Base-by-base conservation (phyloP, 2,329 filamentous ascomycete species). In the Westerdykella sp. region DNA sequence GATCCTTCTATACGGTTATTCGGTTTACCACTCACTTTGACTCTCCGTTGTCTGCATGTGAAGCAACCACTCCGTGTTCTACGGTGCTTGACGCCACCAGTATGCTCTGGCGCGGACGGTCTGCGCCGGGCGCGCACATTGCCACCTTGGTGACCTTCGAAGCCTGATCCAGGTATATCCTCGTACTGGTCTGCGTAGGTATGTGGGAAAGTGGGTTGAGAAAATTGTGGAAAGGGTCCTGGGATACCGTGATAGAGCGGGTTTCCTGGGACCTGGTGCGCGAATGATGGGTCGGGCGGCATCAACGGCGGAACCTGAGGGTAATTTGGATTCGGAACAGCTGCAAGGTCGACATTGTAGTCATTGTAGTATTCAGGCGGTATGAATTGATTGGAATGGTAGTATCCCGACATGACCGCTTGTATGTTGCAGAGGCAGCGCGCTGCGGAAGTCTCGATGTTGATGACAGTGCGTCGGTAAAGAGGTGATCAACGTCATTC, bases 21-120 rank as follows among this genome's bases (percentile, higher is more conserved):
- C 12, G 11, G 11, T 15, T 25, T 15, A 15, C 25, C 42, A 49
- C 23, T 50, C 60, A 79, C 77, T 74, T 83, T 97, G 40, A 97
- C 90, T 65, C 93, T 80, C 53, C 93, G 80, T 57, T 83, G 84
- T 46, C 93, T 80, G 68, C 93, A 98, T 37, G 90, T 97, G 62
- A 80, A 96, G 70, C 93, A 98, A 22, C 93, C 93, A 50, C 89
- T 96, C 56, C 93, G 79, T 35, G 93, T 97, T 54, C 93, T 81
- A 48, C 90, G 84, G 65, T 97, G 91, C 68, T 97, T 97, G 54
- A 94, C 85, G 59, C 85, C 83, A 48, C 94, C 86, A 45, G 35
- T 65, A 58, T 41, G 63, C 56, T 42, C 62, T 55, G 23, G 56
- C 48, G 36, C 63, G 57, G 43, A 52, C 46, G 32, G 48, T 57